A percentile compares a stretch with the other conserved stretches of the same genome.
Evolutionary conservation across 2,329 filamentous ascomycete genomes (phyloP).

Genomic region (Xylariaceae sp.): DNA sequence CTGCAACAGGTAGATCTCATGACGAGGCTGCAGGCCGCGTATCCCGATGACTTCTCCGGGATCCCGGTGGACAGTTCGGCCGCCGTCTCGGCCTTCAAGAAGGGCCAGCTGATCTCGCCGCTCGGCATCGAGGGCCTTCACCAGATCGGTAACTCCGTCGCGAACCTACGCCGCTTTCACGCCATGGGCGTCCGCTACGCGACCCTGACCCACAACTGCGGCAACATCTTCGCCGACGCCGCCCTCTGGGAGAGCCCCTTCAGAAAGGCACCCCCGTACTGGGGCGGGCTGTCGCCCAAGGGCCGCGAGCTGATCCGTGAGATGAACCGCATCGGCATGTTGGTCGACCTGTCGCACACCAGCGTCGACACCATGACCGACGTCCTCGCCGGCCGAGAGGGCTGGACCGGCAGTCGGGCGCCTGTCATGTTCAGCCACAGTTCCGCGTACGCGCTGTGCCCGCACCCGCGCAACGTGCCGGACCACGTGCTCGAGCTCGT

Average conservation of each 20-base stretch:
- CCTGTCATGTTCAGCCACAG: slow-evolving; percentile 88
- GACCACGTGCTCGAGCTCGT: slow-evolving; percentile 76
- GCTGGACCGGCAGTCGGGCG: slow-evolving; percentile 66
- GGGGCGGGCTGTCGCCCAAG: slow-evolving; percentile 63
- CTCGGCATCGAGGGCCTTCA: slow-evolving; percentile 82
- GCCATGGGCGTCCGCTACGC: slow-evolving; percentile 76
- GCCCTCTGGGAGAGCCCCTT: slow-evolving; percentile 55
- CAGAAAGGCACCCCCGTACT: slow-evolving; percentile 47
- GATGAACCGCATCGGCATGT: slow-evolving; percentile 92
- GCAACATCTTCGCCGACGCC: slow-evolving; percentile 83
- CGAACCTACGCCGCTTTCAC: slow-evolving; percentile 69
- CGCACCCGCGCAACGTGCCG: slow-evolving; percentile 84
- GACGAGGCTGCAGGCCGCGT: slow-evolving; percentile 46
- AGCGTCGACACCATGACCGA: slow-evolving; percentile 78
- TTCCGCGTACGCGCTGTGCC: slow-evolving; percentile 71
- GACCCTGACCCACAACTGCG: slow-evolving; percentile 88
- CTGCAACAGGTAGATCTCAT: slow-evolving; percentile 59
- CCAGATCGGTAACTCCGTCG: slow-evolving; percentile 79
- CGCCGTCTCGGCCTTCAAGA: slow-evolving; percentile 53
- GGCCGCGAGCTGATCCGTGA: slow-evolving; percentile 67
- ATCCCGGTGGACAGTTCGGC: slow-evolving; percentile 48
- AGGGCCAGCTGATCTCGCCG: slow-evolving; percentile 64
- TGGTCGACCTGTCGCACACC: slow-evolving; percentile 79
- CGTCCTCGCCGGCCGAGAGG: slow-evolving; percentile 56
- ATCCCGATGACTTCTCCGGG: slow-evolving; percentile 52